Conservation (phyloP, 2,329 filamentous ascomycete species). For the Gnomoniopsis smithogilvyi region DNA sequence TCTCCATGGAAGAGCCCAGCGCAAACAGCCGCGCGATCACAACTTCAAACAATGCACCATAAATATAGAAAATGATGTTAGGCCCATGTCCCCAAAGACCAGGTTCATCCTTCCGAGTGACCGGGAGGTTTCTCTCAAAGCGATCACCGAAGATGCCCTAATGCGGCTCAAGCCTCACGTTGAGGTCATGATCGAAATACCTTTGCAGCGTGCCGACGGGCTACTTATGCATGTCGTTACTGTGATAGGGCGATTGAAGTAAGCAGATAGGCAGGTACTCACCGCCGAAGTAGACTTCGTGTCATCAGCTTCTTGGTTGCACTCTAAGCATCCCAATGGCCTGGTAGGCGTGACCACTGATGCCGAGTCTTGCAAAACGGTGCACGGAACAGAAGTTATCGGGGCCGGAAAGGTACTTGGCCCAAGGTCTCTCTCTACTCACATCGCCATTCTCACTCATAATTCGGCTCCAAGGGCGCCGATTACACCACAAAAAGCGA, state of each 20-base stretch:
- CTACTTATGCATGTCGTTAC: not conserved
- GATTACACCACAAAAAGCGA: not conserved
- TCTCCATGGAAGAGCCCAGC: slow-evolving; percentile 1
- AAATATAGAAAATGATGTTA: slow-evolving; percentile 3
- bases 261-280: not conserved
- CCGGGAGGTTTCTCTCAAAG: not conserved
- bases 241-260: not conserved
- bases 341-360: not conserved
- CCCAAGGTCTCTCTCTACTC: not conserved
- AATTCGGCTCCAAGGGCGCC: not conserved
- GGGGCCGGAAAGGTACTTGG: not conserved
- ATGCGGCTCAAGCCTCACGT: not conserved
- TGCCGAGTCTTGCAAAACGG: not conserved
- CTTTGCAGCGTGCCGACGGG: not conserved
- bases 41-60: not conserved
- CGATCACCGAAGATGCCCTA: not conserved
- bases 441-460: not conserved
- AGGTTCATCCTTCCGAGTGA: slow-evolving; percentile 5
- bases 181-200: not conserved
- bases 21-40: not conserved
- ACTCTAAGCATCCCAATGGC: not conserved
- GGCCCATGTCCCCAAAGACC: not conserved
- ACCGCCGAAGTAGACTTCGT: not conserved
- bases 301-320: not conserved
- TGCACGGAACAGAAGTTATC: not conserved